phyloP scores from a whole-genome alignment of 371 early-diverging fungal genomes.

The Mortierella sp. region DNA sequence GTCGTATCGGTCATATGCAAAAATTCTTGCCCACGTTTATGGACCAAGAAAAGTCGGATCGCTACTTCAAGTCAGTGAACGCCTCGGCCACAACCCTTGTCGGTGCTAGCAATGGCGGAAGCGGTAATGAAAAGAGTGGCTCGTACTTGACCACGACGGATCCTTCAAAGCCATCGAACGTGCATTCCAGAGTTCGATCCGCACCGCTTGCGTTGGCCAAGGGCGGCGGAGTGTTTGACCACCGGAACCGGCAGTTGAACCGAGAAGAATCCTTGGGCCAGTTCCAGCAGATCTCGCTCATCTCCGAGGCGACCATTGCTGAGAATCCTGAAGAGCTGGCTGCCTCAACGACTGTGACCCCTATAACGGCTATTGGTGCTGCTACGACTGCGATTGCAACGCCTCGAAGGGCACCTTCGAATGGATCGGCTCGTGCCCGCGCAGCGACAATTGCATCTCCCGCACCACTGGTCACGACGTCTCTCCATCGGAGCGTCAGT shows the following conservation, averaged over 20 bases:
- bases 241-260: constrained; percentile 36
- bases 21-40: constrained; percentile 48
- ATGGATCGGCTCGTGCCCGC: constrained; percentile 15
- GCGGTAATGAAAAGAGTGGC: not conserved
- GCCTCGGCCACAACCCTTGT: constrained; percentile 27
- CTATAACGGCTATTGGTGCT: constrained; percentile 17
- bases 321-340: constrained; percentile 18
- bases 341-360: constrained; percentile 13
- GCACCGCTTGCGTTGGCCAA: constrained; percentile 39
- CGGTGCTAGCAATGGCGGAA: not conserved
- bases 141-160: constrained; percentile 1
- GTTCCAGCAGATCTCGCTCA: constrained; percentile 48
- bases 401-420: constrained; percentile 18
- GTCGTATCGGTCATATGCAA: constrained; percentile 44
- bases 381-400: constrained; percentile 11
- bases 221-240: constrained; percentile 26
- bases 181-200: constrained; percentile 35
- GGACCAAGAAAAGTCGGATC: constrained; percentile 49
- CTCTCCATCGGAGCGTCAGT: constrained; percentile 42
- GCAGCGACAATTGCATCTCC: constrained; percentile 26
- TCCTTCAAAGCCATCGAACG: constrained; percentile 22
- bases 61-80: constrained; percentile 33
- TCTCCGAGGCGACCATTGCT: constrained; percentile 22
- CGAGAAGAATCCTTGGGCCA: constrained; percentile 47
- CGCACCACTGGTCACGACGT: constrained; percentile 22